Conservation (phyloP, 441 rosid species). For the Croton setiger region DNA sequence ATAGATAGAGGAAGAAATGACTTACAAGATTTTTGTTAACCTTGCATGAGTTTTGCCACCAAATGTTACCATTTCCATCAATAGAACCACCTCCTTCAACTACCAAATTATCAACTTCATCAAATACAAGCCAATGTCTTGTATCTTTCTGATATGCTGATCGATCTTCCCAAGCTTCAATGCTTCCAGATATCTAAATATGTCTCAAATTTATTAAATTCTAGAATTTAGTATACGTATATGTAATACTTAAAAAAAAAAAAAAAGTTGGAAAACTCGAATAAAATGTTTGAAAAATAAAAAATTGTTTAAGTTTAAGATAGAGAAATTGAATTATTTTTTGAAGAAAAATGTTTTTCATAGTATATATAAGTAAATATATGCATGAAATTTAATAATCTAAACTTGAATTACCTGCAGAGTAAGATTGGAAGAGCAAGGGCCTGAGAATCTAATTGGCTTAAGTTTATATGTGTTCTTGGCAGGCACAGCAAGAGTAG, state of each 20-base stretch:
- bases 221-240: no score
- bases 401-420: slow-evolving; percentile 39
- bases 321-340: no score
- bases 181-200: slow-evolving; percentile 57
- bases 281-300: no score
- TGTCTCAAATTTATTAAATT: background rate
- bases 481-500: slow-evolving; percentile 46
- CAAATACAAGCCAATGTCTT: slow-evolving; percentile 62
- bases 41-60: slow-evolving; percentile 95
- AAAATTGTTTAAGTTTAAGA: no score
- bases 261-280: no score
- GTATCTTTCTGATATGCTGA: slow-evolving; percentile 48
- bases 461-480: slow-evolving; percentile 43
- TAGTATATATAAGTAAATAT: background rate
- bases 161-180: slow-evolving; percentile 56
- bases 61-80: slow-evolving; percentile 75
- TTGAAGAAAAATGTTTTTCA: no score
- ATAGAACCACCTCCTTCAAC: slow-evolving; percentile 69
- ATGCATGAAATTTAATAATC: background rate
- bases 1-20: background rate
- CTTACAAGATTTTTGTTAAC: slow-evolving; percentile 52
- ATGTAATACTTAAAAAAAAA: no score
- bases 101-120: slow-evolving; percentile 36
- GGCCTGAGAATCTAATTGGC: slow-evolving; percentile 59
- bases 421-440: slow-evolving; percentile 53